Evolutionary conservation across 768 basidiomycete genomes (phyloP), one percentile per base, ranked within the genome.

Genomic region (Amanita jacksonii): DNA sequence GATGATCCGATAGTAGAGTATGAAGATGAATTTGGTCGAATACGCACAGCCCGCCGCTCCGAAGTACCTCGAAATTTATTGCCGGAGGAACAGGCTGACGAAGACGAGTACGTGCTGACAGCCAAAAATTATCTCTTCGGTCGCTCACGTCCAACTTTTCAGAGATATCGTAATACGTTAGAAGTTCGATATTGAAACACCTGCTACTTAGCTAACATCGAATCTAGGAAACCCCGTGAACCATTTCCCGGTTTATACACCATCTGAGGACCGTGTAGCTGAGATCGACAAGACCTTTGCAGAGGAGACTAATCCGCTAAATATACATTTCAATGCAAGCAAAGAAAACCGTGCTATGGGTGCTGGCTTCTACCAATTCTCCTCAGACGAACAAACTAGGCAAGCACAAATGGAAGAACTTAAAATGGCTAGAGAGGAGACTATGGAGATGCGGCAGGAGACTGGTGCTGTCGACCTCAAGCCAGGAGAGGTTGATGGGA

Each of bases 291-390:
- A 79, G 45, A 74, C 77, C 12, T 66, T 76, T 31, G 73, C 80
- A 2, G 87, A 92, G 50, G 70, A 75, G 27, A 74, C 81, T 50
- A 84, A 81, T 36, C 85, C 85, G 0, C 69, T 87, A 5, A 69
- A 74, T 8, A 61, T 71, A 2, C 90, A 96, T 60, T 99, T 89
- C 57, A 87, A 97, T 57, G 76, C 88, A 0, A 70, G 76, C 0
- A 66, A 63, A 40, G 94, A 99, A 62, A 80, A 85, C 15, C 85
- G 96, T 12, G 77, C 85, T 9, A 84, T 82, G 59, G 96, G 87
- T 34, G 93, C 94, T 1, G 92, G 78, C 1, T 89, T 85, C 63
- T 96, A 94, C 60, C 85, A 88, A 57, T 93, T 98, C 62, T 88
- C 89, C 9, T 73, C 59, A 2, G 90, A 96, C 52, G 88, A 91